Percentiles rank a stretch among this genome's conserved stretches.
Conservation (phyloP, 1,284 basidiomycete species). For the Pseudozyma sp. region DNA sequence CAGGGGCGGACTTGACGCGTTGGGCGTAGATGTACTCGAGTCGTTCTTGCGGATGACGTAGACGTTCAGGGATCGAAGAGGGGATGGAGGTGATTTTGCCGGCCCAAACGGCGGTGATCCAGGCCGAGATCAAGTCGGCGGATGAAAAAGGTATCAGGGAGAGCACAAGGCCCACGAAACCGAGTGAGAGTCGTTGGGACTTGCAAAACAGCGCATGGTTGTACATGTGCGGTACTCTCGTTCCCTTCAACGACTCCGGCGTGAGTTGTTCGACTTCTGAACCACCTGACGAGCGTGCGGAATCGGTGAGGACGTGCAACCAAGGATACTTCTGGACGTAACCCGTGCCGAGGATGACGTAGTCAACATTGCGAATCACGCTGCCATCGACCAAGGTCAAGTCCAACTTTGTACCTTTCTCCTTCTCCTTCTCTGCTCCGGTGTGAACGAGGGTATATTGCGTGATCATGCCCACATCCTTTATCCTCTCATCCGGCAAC, state of each 20-base stretch:
- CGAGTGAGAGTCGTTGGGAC: conserved; percentile 26
- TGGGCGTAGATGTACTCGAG: conserved; percentile 26
- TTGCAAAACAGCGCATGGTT: conserved; percentile 43
- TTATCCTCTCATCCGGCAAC: conserved; percentile 54
- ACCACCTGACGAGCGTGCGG: conserved; percentile 1
- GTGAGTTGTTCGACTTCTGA: conserved; percentile 16
- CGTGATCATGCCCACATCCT: conserved; percentile 53
- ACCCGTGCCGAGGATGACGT: conserved; percentile 50
- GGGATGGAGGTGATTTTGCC: conserved; percentile 42
- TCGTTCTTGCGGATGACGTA: conserved; percentile 23
- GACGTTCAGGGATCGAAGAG: conserved; percentile 4
- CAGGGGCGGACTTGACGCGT: neutral
- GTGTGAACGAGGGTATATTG: conserved; percentile 22
- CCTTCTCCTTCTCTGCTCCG: neutral
- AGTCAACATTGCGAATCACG: conserved; percentile 45
- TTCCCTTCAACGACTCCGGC: conserved; percentile 21
- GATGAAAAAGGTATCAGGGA: conserved; percentile 48
- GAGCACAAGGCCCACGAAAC: conserved; percentile 49
- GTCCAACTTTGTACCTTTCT: conserved; percentile 25
- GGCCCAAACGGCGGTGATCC: conserved; percentile 47
- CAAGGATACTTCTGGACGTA: conserved; percentile 54
- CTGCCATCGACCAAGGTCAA: conserved; percentile 47
- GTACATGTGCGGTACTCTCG: conserved; percentile 40
- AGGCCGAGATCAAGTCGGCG: conserved; percentile 41
- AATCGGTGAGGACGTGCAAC: conserved; percentile 45